Conservation (phyloP, 2,329 filamentous ascomycete genomes). For the Pestalotiopsis fici region DNA sequence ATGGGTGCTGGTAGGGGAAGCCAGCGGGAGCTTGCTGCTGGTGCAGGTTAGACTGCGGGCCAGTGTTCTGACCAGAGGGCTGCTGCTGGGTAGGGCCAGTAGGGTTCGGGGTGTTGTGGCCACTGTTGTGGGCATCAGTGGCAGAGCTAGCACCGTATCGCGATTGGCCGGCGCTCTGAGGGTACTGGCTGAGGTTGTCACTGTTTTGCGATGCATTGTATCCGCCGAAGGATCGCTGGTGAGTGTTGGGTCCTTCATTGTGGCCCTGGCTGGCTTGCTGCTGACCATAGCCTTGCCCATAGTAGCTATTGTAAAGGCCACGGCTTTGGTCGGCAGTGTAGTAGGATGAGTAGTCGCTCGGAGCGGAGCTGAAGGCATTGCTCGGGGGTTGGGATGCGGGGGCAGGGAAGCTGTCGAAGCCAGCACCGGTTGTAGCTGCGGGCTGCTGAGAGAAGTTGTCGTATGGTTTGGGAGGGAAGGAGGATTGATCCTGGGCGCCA, state of each 20-base stretch:
- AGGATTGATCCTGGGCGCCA: conserved; percentile 60
- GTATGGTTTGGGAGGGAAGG: conserved; percentile 75
- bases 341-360: conserved; percentile 81
- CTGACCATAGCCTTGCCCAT: conserved; percentile 57
- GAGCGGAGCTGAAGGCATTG: conserved; percentile 71
- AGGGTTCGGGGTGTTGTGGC: conserved; percentile 88
- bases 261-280: conserved; percentile 59
- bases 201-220: conserved; percentile 66
- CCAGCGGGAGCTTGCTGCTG: conserved; percentile 26
- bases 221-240: conserved; percentile 76
- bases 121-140: conserved; percentile 79
- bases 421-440: conserved; percentile 40
- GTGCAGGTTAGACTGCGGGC: conserved; percentile 45
- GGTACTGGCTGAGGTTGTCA: conserved; percentile 68
- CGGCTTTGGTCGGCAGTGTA: conserved; percentile 78
- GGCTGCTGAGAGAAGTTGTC: conserved; percentile 81
- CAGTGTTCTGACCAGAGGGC: conserved; percentile 17
- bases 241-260: conserved; percentile 71
- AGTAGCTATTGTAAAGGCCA: conserved; percentile 80
- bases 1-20: conserved; percentile 37
- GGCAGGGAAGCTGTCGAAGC: conserved; percentile 59
- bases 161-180: conserved; percentile 72
- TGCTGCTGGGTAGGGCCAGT: conserved; percentile 49
- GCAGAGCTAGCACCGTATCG: conserved; percentile 58
- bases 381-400: conserved; percentile 59